Evolutionary conservation across 257 asterid species (phyloP).

Genomic region (Solanum lycopersicoides): DNA sequence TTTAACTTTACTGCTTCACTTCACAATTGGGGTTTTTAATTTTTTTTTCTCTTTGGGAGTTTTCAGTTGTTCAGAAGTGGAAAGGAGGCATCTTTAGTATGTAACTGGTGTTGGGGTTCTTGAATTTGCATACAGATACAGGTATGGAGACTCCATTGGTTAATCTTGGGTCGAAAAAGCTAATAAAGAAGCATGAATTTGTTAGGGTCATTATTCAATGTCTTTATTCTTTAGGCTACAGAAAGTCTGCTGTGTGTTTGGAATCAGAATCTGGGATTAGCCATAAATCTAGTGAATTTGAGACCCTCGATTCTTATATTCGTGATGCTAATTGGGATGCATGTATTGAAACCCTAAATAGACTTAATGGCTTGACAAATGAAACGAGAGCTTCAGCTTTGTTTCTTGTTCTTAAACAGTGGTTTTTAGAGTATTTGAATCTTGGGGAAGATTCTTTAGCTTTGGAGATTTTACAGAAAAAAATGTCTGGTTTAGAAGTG

Average conservation of each 20-base stretch:
- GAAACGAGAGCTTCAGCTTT: conserved; percentile 53
- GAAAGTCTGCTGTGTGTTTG: conserved; percentile 55
- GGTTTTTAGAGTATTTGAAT: conserved; percentile 54
- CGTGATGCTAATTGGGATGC: conserved; percentile 54
- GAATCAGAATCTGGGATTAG: conserved; percentile 73
- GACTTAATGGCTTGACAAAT: conserved; percentile 35
- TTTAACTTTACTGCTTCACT: not conserved
- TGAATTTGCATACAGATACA: not conserved
- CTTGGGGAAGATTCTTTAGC: conserved; percentile 46
- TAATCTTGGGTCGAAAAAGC: conserved; percentile 47
- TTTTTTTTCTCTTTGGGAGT: not conserved
- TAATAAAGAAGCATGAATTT: conserved; percentile 56
- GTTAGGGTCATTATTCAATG: conserved; percentile 60
- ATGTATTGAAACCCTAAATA: conserved; percentile 31
- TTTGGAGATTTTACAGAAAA: conserved; percentile 42
- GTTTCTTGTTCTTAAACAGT: conserved; percentile 63
- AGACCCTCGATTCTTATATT: conserved; percentile 40
- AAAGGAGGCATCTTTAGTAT: not conserved
- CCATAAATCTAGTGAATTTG: conserved; percentile 42
- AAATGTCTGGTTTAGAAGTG: conserved; percentile 30
- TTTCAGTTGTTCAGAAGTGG: not conserved
- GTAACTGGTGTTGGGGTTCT: conserved; percentile 2
- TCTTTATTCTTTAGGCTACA: conserved; percentile 63
- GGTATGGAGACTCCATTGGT: conserved; percentile 16
- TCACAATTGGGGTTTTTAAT: not conserved